These are phyloP conservation scores for Arabidopsis hybrid DNA, from an alignment of 441 rosid genomes.

Conservation along the genomic window DNA sequence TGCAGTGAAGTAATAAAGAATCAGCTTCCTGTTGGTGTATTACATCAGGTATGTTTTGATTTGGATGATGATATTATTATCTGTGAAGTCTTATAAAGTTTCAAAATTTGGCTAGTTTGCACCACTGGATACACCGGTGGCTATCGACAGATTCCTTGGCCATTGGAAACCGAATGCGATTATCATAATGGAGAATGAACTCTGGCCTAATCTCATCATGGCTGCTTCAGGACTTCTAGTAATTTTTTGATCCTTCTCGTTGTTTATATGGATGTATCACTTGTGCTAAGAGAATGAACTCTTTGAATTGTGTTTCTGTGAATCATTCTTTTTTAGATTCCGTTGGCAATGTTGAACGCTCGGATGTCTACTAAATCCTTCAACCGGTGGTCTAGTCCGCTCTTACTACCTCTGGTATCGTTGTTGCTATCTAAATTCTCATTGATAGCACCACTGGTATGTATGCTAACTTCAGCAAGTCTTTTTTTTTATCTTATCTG, in stretches of 20 bases:
- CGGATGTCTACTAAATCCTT: conserved; percentile 79
- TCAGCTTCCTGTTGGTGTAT: conserved; percentile 65
- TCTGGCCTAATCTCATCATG: conserved; percentile 95
- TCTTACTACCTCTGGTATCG: conserved; percentile 72
- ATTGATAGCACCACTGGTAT: conserved; percentile 85
- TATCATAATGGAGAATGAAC: conserved; percentile 82
- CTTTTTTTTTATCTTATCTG: conserved; percentile 16
- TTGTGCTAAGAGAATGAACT: background rate
- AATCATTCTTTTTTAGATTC: conserved; percentile 58
- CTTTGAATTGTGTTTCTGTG: conserved; percentile 21
- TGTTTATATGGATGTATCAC: conserved; percentile 20
- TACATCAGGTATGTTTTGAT: conserved; percentile 69
- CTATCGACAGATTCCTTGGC: conserved; percentile 71
- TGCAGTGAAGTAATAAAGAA: conserved; percentile 80
- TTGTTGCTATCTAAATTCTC: conserved; percentile 84
- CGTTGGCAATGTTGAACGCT: conserved; percentile 80
- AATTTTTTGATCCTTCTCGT: conserved; percentile 49
- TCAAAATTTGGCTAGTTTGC: conserved; percentile 66
- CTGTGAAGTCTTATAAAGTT: conserved; percentile 27
- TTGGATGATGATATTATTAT: background rate
- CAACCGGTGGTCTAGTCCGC: conserved; percentile 70
- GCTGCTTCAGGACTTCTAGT: conserved; percentile 70
- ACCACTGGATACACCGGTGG: conserved; percentile 84
- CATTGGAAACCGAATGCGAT: conserved; percentile 85
- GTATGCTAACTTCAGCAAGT: conserved; percentile 36